Evolutionary conservation across 495 filamentous ascomycete genomes (phyloP).

Genomic region (Penicillium subrubescens): DNA sequence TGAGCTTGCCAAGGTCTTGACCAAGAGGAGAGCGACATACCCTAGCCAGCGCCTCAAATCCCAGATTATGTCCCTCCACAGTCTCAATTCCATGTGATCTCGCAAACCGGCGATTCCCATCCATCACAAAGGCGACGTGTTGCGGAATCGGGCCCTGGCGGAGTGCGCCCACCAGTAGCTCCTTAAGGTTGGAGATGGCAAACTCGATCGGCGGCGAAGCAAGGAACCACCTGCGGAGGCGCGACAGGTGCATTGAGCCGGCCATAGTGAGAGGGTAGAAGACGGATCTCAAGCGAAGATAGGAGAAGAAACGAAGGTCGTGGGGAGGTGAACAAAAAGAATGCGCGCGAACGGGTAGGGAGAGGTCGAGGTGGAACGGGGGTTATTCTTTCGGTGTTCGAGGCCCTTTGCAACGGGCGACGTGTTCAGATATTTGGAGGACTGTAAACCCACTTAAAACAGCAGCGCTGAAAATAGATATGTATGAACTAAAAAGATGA

Average conservation of each 20-base stretch:
- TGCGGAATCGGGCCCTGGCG: constrained; percentile 88
- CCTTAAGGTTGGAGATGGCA: constrained; percentile 68
- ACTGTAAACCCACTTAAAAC: not conserved
- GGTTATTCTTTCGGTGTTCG: not conserved
- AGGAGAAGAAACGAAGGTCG: not conserved
- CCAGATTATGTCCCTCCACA: constrained; percentile 93
- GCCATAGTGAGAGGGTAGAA: constrained; percentile 32
- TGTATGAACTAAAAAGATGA: not conserved
- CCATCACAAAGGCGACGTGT: constrained; percentile 98
- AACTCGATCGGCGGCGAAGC: constrained; percentile 89
- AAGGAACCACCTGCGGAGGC: constrained; percentile 82
- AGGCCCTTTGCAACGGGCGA: constrained; percentile 16
- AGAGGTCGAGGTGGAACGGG: constrained; percentile 7
- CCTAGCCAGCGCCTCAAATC: constrained; percentile 90
- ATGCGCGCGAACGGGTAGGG: constrained; percentile 9
- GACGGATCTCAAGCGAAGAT: constrained; percentile 6
- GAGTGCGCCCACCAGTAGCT: constrained; percentile 82
- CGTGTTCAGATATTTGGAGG: constrained; percentile 20
- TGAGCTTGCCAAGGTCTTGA: too few relatives aligned
- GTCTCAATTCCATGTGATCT: constrained; percentile 90
- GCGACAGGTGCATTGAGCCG: constrained; percentile 67
- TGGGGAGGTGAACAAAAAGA: constrained; percentile 4
- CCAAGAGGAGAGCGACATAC: constrained; percentile 50
- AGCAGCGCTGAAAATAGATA: not conserved
- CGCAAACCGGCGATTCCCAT: constrained; percentile 93